These are phyloP conservation scores for Globisporangium lucens DNA, from an alignment of 352 stramenopile species.

Conservation along the genomic window DNA sequence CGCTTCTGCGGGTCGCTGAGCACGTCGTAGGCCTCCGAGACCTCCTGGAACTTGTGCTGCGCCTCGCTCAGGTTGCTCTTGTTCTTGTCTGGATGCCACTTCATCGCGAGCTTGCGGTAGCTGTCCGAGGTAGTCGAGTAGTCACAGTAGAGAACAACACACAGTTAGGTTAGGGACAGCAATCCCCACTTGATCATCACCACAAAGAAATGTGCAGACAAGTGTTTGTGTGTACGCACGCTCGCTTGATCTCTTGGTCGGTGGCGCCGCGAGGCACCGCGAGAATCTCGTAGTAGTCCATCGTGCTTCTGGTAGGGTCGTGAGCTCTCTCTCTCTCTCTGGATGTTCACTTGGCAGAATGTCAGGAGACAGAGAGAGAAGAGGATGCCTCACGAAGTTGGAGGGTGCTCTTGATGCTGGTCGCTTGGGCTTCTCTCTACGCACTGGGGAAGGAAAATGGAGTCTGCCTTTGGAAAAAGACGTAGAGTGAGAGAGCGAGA, in stretches of 20 bases:
- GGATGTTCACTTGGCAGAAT: neutral
- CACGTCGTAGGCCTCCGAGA: constrained; percentile 94
- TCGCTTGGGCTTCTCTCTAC: neutral
- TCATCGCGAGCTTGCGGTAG: constrained; percentile 93
- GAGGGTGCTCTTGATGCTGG: neutral
- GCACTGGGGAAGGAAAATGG: neutral
- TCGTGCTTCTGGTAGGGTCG: constrained; percentile 12
- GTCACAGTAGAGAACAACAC: neutral
- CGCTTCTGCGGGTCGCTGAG: constrained; percentile 90
- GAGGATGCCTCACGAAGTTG: neutral
- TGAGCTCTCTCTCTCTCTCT: neutral
- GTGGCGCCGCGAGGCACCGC: constrained; percentile 73
- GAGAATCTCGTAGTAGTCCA: constrained; percentile 93
- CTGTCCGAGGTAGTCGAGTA: constrained; percentile 16
- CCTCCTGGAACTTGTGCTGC: constrained; percentile 93
- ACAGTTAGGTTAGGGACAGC: neutral
- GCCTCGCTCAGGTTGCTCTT: constrained; percentile 79
- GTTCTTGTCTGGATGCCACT: constrained; percentile 97
- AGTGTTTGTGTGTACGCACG: constrained; percentile 26
- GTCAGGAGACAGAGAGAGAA: neutral
- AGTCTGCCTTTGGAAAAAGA: neutral
- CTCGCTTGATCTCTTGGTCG: constrained; percentile 93
- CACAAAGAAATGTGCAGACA: neutral
- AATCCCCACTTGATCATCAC: neutral
- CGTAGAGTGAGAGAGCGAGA: neutral